Percentiles rank a stretch among this genome's conserved stretches.
Conservation (phyloP, 2,329 filamentous ascomycete genomes). For the Calonectria honghensis region DNA sequence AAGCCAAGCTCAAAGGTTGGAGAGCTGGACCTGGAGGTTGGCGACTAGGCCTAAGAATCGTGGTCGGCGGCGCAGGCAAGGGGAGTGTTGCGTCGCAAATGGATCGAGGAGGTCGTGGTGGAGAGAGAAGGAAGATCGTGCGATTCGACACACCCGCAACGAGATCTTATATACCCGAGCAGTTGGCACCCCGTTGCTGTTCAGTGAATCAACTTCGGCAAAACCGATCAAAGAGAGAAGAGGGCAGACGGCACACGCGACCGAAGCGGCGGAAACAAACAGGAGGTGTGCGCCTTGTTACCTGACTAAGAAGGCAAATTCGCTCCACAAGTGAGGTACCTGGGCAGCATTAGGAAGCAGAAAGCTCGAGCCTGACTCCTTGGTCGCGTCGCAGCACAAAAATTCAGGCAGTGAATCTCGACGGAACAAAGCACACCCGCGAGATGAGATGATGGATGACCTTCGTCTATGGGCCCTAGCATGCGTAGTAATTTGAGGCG, state of each 20-base stretch:
- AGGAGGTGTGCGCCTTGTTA: conserved; percentile 36
- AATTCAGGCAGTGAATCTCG: conserved; percentile 49
- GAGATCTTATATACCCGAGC: conserved; percentile 52
- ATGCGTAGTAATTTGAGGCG: conserved; percentile 55
- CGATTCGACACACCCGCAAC: conserved; percentile 44
- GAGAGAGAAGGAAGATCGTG: conserved; percentile 42
- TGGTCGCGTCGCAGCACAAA: conserved; percentile 39
- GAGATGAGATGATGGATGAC: conserved; percentile 49
- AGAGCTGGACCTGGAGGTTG: conserved; percentile 14
- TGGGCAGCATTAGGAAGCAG: conserved; percentile 28
- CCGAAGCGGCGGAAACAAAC: conserved; percentile 36
- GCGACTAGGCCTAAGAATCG: conserved; percentile 12
- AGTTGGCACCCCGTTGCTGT: conserved; percentile 24
- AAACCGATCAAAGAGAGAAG: conserved; percentile 41
- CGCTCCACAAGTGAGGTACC: conserved; percentile 45
- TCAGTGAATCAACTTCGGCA: conserved; percentile 40
- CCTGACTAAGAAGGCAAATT: conserved; percentile 44
- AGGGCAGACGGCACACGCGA: conserved; percentile 33
- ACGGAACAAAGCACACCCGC: conserved; percentile 49
- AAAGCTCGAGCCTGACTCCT: conserved; percentile 41
- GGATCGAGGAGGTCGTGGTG: conserved; percentile 39
- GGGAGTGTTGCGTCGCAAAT: conserved; percentile 38
- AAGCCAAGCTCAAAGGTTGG: conserved; percentile 3
- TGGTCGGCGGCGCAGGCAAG: conserved; percentile 19
- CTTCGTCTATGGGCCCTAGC: conserved; percentile 42